A percentile compares a stretch with the other conserved stretches of the same genome.
phyloP scores from a whole-genome alignment of 1,284 basidiomycete genomes.

The Puccinia polysora region DNA sequence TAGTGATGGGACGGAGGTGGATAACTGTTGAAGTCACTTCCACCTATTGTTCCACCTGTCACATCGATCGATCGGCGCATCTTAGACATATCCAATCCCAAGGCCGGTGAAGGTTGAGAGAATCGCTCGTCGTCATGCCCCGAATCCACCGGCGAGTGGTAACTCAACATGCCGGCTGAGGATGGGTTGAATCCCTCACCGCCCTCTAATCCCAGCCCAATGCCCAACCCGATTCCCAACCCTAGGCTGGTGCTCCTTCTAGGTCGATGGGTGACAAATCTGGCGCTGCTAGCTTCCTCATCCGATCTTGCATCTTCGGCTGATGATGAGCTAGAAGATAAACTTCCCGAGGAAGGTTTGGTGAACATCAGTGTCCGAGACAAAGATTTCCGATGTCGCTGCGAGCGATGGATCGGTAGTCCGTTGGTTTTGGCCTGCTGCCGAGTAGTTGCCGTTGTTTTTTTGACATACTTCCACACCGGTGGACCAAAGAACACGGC shows the following conservation, averaged over 20 bases:
- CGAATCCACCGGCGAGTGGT: slow-evolving; percentile 36
- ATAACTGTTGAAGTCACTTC: background rate
- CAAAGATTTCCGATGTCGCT: slow-evolving; percentile 33
- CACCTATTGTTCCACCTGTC: too few species aligned
- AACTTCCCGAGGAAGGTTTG: background rate
- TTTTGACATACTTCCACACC: background rate
- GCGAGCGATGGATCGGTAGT: slow-evolving; percentile 28
- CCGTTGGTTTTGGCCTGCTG: slow-evolving; percentile 39
- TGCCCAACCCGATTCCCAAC: slow-evolving; percentile 3
- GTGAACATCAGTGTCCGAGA: slow-evolving; percentile 35
- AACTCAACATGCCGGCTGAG: background rate
- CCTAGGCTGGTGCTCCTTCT: slow-evolving; percentile 18
- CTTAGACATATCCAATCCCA: background rate
- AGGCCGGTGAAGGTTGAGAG: slow-evolving; percentile 17
- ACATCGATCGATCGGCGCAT: background rate
- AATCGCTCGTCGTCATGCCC: slow-evolving; percentile 27
- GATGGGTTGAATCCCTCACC: slow-evolving; percentile 12
- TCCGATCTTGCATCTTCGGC: slow-evolving; percentile 21
- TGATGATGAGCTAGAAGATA: slow-evolving; percentile 3
- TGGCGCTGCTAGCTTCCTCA: slow-evolving; percentile 7
- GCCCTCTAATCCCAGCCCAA: background rate
- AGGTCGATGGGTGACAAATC: slow-evolving; percentile 8
- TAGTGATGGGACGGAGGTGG: background rate
- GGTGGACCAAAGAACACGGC: slow-evolving; percentile 50
- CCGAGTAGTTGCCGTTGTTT: background rate